These are phyloP conservation scores for Vicia sativa DNA, from an alignment of 306 rosid species.

Conservation along the genomic window DNA sequence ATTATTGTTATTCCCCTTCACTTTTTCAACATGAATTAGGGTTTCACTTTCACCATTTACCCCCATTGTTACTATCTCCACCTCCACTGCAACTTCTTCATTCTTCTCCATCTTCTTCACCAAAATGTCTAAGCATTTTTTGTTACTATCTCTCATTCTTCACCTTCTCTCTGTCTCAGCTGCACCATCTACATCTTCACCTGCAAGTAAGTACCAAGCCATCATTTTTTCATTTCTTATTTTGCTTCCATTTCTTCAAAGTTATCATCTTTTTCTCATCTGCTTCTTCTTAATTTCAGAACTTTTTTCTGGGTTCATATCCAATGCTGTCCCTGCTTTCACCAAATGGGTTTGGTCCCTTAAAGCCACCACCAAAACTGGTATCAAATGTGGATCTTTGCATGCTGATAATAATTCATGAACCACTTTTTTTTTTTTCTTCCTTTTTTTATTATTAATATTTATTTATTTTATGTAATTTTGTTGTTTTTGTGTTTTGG, in stretches of 20 bases:
- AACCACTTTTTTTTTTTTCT: constrained; percentile 18
- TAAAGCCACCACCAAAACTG: constrained; percentile 72
- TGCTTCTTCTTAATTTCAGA: constrained; percentile 50
- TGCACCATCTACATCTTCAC: constrained; percentile 53
- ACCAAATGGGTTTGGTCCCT: constrained; percentile 84
- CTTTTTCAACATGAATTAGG: constrained; percentile 49
- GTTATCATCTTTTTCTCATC: constrained; percentile 30
- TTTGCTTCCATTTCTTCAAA: constrained; percentile 35
- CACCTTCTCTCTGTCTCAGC: constrained; percentile 53
- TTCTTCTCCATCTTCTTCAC: constrained; percentile 32
- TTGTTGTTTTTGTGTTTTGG: constrained; percentile 31
- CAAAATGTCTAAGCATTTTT: constrained; percentile 60
- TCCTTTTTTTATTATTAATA: not conserved
- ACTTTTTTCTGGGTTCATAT: constrained; percentile 67
- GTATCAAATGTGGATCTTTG: constrained; percentile 67
- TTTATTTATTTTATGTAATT: not conserved
- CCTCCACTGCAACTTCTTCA: not conserved
- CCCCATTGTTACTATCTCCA: constrained; percentile 46
- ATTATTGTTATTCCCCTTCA: not conserved
- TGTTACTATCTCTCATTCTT: constrained; percentile 49
- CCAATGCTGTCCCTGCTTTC: constrained; percentile 66
- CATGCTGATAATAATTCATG: not conserved
- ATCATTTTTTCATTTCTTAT: not conserved
- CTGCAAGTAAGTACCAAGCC: constrained; percentile 64
- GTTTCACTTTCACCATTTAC: constrained; percentile 32